Percentiles rank a stretch among this genome's conserved stretches.
Conservation (phyloP, 2,329 filamentous ascomycete genomes). For the Amylocarpus encephaloides region DNA sequence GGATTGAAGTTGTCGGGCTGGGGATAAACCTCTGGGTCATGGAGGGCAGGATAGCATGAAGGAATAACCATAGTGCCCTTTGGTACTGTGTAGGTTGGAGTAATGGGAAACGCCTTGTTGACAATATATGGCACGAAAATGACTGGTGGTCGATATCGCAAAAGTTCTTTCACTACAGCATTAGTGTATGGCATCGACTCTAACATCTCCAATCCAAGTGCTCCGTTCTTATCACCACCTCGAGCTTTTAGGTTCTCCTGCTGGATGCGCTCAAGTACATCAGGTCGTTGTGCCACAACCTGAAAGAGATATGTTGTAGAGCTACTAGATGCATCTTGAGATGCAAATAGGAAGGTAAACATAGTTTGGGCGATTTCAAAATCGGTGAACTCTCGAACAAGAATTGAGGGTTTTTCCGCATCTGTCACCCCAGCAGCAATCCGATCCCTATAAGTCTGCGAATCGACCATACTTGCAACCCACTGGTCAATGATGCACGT, state of each 20-base stretch:
- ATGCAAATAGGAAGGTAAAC: slow-evolving; percentile 49
- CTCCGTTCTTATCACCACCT: slow-evolving; percentile 35
- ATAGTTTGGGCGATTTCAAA: slow-evolving; percentile 44
- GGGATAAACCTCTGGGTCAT: slow-evolving; percentile 43
- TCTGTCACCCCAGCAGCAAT: slow-evolving; percentile 49
- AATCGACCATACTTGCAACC: slow-evolving; percentile 69
- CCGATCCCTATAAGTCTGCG: slow-evolving; percentile 57
- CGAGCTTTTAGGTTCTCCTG: slow-evolving; percentile 42
- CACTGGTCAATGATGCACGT: slow-evolving; percentile 74
- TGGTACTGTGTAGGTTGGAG: slow-evolving; percentile 41
- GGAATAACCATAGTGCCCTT: slow-evolving; percentile 45
- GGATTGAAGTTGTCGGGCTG: slow-evolving; percentile 43
- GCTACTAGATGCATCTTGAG: slow-evolving; percentile 47
- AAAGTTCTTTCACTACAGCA: slow-evolving; percentile 47
- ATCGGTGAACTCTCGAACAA: slow-evolving; percentile 45
- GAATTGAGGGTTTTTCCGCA: slow-evolving; percentile 39
- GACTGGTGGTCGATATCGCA: slow-evolving; percentile 46
- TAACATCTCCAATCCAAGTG: slow-evolving; percentile 41
- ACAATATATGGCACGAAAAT: slow-evolving; percentile 49
- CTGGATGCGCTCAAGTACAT: slow-evolving; percentile 40
- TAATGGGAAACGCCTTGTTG: slow-evolving; percentile 42
- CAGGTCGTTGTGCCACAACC: slow-evolving; percentile 43
- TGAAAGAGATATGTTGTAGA: slow-evolving; percentile 47
- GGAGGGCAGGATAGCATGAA: slow-evolving; percentile 45
- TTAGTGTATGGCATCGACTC: slow-evolving; percentile 46